Evolutionary conservation across 495 filamentous ascomycete species (phyloP).

Genomic region (Cenococcum geophilum): DNA sequence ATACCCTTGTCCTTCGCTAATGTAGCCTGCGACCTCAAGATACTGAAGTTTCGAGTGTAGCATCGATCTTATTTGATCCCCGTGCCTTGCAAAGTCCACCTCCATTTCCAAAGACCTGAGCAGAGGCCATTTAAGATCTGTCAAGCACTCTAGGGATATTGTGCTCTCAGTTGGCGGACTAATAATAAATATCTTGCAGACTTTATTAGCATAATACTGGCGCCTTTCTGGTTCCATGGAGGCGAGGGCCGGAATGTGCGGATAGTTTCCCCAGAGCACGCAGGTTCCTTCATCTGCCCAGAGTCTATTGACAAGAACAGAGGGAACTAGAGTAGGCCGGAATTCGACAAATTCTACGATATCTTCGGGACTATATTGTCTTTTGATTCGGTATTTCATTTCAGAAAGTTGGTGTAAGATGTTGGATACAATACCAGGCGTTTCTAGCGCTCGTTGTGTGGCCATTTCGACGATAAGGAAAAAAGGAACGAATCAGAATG

Average conservation of each 20-base stretch:
- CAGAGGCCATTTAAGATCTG: slow-evolving; percentile 20
- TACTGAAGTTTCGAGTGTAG: slow-evolving; percentile 16
- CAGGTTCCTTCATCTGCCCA: slow-evolving; percentile 27
- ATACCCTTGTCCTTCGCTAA: slow-evolving; percentile 13
- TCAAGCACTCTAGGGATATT: slow-evolving; percentile 11
- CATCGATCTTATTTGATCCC: slow-evolving; percentile 16
- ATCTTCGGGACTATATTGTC: slow-evolving; percentile 20
- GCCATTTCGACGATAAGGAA: slow-evolving; percentile 8
- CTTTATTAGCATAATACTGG: slow-evolving; percentile 29
- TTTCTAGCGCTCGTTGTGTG: slow-evolving; percentile 1
- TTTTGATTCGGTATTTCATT: slow-evolving; percentile 22
- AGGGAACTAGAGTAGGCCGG: slow-evolving; percentile 26
- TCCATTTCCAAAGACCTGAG: slow-evolving; percentile 22
- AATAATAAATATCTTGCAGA: slow-evolving; percentile 18
- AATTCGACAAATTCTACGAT: slow-evolving; percentile 27
- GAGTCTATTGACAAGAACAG: slow-evolving; percentile 21
- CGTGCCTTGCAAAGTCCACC: slow-evolving; percentile 22
- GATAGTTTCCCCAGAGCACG: slow-evolving; percentile 25
- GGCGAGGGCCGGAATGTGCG: slow-evolving; percentile 24
- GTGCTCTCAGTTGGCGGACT: slow-evolving; percentile 11
- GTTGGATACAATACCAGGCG: slow-evolving; percentile 17
- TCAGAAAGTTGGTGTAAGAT: slow-evolving; percentile 23
- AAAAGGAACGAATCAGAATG: neutral
- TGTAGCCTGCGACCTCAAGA: slow-evolving; percentile 18
- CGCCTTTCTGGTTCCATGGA: slow-evolving; percentile 13